Evolutionary conservation across 2,329 filamentous ascomycete genomes (phyloP).

Genomic region (Sporothrix curviconia): DNA sequence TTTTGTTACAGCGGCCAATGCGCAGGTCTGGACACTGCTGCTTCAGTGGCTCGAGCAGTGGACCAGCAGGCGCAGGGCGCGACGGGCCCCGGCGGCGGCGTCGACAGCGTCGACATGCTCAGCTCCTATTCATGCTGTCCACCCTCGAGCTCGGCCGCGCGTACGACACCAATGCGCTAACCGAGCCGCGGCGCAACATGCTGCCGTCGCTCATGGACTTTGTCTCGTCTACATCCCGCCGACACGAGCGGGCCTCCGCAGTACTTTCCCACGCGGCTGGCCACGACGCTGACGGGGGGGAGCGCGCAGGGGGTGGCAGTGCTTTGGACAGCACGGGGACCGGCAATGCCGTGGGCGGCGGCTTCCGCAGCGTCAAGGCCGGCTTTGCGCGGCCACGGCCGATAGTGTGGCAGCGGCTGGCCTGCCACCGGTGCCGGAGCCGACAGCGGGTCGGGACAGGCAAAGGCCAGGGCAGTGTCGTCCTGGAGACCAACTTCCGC

Average conservation of each 20-base stretch:
- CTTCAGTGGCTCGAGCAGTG: slow-evolving; percentile 85
- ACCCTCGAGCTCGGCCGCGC: slow-evolving; percentile 86
- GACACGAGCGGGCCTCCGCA: slow-evolving; percentile 46
- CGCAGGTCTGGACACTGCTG: slow-evolving; percentile 92
- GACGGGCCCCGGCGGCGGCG: slow-evolving; percentile 43
- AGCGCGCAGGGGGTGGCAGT: slow-evolving; percentile 33
- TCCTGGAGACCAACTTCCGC: slow-evolving; percentile 96
- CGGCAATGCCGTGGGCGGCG: not conserved
- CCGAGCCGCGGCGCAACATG: slow-evolving; percentile 76
- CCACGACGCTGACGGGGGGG: slow-evolving; percentile 81
- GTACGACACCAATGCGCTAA: slow-evolving; percentile 80
- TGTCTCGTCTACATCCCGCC: slow-evolving; percentile 71
- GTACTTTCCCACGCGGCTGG: slow-evolving; percentile 86
- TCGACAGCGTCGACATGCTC: slow-evolving; percentile 89
- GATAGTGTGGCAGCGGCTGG: slow-evolving; percentile 42
- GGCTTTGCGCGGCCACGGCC: slow-evolving; percentile 62
- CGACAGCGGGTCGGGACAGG: slow-evolving; percentile 28
- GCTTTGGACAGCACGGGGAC: too few relatives aligned
- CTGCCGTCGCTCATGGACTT: slow-evolving; percentile 87
- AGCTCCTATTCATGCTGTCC: slow-evolving; percentile 90
- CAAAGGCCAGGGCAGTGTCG: slow-evolving; percentile 69
- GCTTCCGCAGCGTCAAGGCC: slow-evolving; percentile 60
- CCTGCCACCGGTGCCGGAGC: slow-evolving; percentile 33
- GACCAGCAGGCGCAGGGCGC: slow-evolving; percentile 64
- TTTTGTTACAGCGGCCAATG: slow-evolving; percentile 87